A percentile compares a stretch with the other conserved stretches of the same genome.
These are phyloP conservation scores for Coemansia asiatica DNA, from an alignment of 192 early-diverging fungal species.

Conservation along the genomic window DNA sequence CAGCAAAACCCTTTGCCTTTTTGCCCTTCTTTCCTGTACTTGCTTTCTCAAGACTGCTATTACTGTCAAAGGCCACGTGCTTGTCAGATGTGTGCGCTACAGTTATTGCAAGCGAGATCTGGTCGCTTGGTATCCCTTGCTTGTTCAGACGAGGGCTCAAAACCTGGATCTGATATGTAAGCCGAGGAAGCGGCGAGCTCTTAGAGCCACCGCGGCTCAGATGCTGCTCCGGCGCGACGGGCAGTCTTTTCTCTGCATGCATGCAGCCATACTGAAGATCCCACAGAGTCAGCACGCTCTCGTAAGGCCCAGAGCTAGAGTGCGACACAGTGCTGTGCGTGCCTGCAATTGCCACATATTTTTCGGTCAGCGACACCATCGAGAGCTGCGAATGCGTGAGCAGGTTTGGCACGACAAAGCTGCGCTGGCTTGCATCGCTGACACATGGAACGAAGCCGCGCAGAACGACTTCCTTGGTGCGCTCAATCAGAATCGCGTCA, in stretches of 20 bases:
- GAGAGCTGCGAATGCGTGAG: conserved; percentile 42
- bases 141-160: conserved; percentile 39
- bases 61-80: conserved; percentile 33
- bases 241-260: conserved; percentile 43
- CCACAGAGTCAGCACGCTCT: conserved; percentile 52
- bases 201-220: conserved; percentile 19
- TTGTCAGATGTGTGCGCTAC: conserved; percentile 35
- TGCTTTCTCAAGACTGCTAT: neutral
- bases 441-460: conserved; percentile 51
- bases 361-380: conserved; percentile 40
- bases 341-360: conserved; percentile 50
- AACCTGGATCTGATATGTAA: conserved; percentile 47
- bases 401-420: conserved; percentile 17
- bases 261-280: conserved; percentile 55
- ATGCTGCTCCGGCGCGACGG: conserved; percentile 21
- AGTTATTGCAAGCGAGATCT: conserved; percentile 43
- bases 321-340: conserved; percentile 54
- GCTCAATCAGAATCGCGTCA: conserved; percentile 41
- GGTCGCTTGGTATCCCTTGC: conserved; percentile 35
- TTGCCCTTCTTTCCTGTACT: conserved; percentile 5
- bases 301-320: conserved; percentile 42
- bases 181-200: conserved; percentile 25
- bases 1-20: neutral
- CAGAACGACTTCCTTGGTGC: conserved; percentile 33
- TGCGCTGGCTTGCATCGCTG: conserved; percentile 5